phyloP scores from a whole-genome alignment of 2,329 filamentous ascomycete genomes.

The Aspergillus fijiensis region DNA sequence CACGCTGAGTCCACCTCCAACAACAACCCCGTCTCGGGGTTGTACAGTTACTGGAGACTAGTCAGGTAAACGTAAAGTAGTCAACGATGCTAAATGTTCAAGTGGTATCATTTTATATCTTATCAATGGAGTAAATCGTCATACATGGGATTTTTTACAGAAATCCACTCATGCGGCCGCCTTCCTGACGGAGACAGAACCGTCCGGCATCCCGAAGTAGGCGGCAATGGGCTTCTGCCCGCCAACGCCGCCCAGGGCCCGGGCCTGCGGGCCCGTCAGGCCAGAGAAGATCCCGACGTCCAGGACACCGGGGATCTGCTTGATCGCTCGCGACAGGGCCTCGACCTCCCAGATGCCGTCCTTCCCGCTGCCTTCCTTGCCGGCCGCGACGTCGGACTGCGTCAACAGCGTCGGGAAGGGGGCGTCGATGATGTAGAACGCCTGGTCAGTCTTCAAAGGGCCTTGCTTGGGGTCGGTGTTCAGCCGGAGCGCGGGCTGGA shows the following conservation, averaged over 20 bases:
- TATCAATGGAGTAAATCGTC: neutral
- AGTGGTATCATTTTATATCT: constrained; percentile 21
- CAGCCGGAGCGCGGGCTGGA: constrained; percentile 68
- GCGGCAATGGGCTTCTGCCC: constrained; percentile 90
- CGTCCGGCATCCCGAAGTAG: constrained; percentile 90
- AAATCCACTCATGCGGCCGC: constrained; percentile 27
- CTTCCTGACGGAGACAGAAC: constrained; percentile 59
- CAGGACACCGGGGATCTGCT: constrained; percentile 79
- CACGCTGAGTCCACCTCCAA: neutral
- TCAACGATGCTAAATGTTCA: constrained; percentile 15
- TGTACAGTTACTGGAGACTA: constrained; percentile 7
- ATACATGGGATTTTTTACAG: neutral
- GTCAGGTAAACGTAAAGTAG: constrained; percentile 1
- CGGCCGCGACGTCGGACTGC: constrained; percentile 53
- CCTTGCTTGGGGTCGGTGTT: constrained; percentile 76
- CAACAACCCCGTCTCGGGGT: neutral
- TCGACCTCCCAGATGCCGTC: constrained; percentile 78
- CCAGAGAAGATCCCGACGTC: constrained; percentile 92
- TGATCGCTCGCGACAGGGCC: constrained; percentile 69
- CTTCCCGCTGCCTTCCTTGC: constrained; percentile 54
- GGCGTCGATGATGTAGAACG: constrained; percentile 88
- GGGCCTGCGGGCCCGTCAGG: constrained; percentile 70
- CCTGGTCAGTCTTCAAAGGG: constrained; percentile 80
- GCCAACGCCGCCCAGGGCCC: constrained; percentile 60
- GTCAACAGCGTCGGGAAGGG: constrained; percentile 75